Base-by-base conservation (phyloP, 140 eudicot species). In the Senecio squalidus region DNA sequence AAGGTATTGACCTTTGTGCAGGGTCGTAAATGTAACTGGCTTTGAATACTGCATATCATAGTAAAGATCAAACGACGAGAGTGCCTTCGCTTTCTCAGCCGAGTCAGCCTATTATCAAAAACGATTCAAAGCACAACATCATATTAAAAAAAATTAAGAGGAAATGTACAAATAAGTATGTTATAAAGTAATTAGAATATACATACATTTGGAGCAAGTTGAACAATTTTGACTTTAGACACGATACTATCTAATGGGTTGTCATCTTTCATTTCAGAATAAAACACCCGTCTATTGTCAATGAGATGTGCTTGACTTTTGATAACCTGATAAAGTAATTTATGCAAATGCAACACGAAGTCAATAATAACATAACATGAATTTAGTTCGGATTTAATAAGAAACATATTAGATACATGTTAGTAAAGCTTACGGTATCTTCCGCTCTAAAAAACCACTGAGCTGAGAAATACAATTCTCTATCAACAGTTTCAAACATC, bases 391-490 rank as follows among this genome's bases (percentile, higher is more conserved):
- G 9, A 11, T 10, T 14, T 20, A 20, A 48, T 20, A 36, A 23
- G 18, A 25, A 21, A 17, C 31, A 25, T 14, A 1, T 54, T 18
- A 53, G 52, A 25, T 16, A 20, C 4, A 49, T 53, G 53, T 18
- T 10, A 58, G 38, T 27, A 38, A 48, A 36, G 18, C 92, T 76
- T 38, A 87, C 98, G 18, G 98, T 92, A 69, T 92, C 96, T 36
- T 38, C 63, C 0, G 95, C 76, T 74, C 98, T 77, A 31, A 76
- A 92, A 56, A 73, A 87, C 98, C 98, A 92, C 18, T 87, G 98
- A 10, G 98, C 92, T 17, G 76, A 69, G 17, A 82, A 79, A 45
- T 79, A 74, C 1, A 50, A 55, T 18, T 55, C 48, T 27, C 75
- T 83, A 59, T 84, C 86, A 36, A 64, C 68, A 0, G 81, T 82